Percentiles rank a stretch among this genome's conserved stretches.
Conservation (phyloP, 495 filamentous ascomycete genomes). For the Bombardia bombarda region DNA sequence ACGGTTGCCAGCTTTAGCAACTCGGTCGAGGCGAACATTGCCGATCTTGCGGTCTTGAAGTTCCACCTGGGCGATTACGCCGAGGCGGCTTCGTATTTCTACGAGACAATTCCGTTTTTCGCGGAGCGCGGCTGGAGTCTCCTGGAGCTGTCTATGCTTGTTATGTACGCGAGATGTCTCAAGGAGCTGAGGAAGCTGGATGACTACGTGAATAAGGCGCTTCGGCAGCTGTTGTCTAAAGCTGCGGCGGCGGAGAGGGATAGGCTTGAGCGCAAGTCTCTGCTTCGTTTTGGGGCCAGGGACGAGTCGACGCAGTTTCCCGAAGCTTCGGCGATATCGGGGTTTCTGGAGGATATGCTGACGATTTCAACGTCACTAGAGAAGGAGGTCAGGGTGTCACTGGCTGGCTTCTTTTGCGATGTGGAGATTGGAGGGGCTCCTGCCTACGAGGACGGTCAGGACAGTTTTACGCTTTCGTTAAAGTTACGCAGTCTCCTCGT, state of each 20-base stretch:
- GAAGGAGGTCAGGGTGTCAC: conserved; percentile 56
- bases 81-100: conserved; percentile 71
- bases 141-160: conserved; percentile 73
- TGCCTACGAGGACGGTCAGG: conserved; percentile 59
- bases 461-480: conserved; percentile 70
- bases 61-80: conserved; percentile 65
- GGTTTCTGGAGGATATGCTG: conserved; percentile 60
- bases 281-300: conserved; percentile 15
- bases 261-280: conserved; percentile 31
- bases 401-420: conserved; percentile 66
- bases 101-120: conserved; percentile 74
- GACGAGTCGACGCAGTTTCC: conserved; percentile 33
- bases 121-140: conserved; percentile 70
- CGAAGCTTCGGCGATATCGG: conserved; percentile 45
- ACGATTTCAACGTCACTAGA: conserved; percentile 51
- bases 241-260: conserved; percentile 51
- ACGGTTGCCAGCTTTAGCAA: conserved; percentile 67
- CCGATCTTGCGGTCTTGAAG: conserved; percentile 79
- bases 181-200: conserved; percentile 66
- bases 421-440: conserved; percentile 63
- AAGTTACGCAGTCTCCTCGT: conserved; percentile 64
- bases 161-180: conserved; percentile 79
- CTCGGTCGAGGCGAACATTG: conserved; percentile 66
- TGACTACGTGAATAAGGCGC: conserved; percentile 67
- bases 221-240: conserved; percentile 70